A percentile compares a stretch with the other conserved stretches of the same genome.
phyloP scores from a whole-genome alignment of 2,329 filamentous ascomycete genomes.

The Davidsoniella eucalypti region DNA sequence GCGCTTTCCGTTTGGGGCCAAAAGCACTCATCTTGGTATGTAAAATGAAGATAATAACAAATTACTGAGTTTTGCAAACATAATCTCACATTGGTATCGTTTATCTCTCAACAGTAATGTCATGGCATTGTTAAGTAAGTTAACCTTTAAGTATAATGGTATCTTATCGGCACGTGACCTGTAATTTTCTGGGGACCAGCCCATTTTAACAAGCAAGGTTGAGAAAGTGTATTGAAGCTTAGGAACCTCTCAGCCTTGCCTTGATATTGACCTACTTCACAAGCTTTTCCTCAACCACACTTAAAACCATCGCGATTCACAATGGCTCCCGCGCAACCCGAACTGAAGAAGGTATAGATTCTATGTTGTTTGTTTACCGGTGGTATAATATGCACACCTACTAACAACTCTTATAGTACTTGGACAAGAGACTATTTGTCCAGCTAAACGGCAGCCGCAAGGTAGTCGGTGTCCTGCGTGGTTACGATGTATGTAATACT shows the following conservation, averaged over 20 bases:
- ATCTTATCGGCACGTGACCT: conserved; percentile 36
- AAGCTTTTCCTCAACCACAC: background rate
- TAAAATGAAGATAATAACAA: background rate
- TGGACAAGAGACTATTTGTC: conserved; percentile 96
- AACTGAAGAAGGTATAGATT: conserved; percentile 76
- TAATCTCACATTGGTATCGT: no score
- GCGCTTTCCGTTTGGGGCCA: conserved; percentile 48
- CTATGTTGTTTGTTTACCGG: no score
- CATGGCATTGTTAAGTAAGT: no score
- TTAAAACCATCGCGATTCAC: conserved; percentile 20
- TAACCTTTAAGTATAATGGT: conserved; percentile 11
- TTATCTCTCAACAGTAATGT: no score
- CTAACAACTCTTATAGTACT: conserved; percentile 50
- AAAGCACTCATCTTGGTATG: conserved; percentile 35
- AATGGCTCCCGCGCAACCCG: conserved; percentile 98
- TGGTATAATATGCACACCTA: background rate
- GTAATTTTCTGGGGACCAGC: conserved; percentile 14
- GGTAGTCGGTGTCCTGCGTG: conserved; percentile 82
- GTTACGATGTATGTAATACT: conserved; percentile 68
- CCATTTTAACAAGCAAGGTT: background rate
- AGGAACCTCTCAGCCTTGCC: conserved; percentile 6
- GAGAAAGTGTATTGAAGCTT: background rate
- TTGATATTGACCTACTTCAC: background rate
- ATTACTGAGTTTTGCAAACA: no score
- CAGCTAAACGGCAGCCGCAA: conserved; percentile 96